Conservation (phyloP, 176 grass and related monocot genomes). For the Tillandsia fasciculata region DNA sequence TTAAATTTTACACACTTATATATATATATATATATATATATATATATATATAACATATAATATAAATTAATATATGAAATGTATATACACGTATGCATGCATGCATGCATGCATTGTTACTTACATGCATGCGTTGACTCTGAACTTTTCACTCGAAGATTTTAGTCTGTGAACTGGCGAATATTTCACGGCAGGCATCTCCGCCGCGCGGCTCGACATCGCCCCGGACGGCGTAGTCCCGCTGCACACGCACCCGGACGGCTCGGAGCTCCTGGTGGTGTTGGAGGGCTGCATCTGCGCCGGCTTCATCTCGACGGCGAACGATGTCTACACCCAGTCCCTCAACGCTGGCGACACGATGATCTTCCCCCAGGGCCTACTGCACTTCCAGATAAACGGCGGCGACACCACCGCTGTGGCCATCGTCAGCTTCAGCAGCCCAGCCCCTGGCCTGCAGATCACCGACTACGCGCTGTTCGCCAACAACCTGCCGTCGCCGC, state of each 20-base stretch:
- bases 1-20: no score
- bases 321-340: slow-evolving; percentile 11
- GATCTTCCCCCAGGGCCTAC: slow-evolving; percentile 12
- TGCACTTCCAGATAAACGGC: slow-evolving; percentile 16
- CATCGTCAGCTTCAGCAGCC: slow-evolving; percentile 5
- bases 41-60: no score
- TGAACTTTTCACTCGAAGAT: no score
- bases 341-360: slow-evolving; percentile 5
- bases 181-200: not conserved
- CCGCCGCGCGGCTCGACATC: slow-evolving; percentile 9
- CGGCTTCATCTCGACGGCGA: slow-evolving; percentile 11
- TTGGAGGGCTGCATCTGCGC: not conserved
- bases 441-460: not conserved
- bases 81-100: no score
- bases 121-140: no score
- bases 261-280: slow-evolving; percentile 6
- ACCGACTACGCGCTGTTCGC: slow-evolving; percentile 2
- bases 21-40: no score
- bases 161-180: no score
- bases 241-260: slow-evolving; percentile 10
- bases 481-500: slow-evolving; percentile 6
- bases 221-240: slow-evolving; percentile 4
- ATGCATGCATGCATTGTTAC: no score
- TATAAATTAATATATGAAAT: no score
- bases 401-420: not conserved